Conservation (phyloP, 129 eudicot genomes). For the Flaveria ramosissima region DNA sequence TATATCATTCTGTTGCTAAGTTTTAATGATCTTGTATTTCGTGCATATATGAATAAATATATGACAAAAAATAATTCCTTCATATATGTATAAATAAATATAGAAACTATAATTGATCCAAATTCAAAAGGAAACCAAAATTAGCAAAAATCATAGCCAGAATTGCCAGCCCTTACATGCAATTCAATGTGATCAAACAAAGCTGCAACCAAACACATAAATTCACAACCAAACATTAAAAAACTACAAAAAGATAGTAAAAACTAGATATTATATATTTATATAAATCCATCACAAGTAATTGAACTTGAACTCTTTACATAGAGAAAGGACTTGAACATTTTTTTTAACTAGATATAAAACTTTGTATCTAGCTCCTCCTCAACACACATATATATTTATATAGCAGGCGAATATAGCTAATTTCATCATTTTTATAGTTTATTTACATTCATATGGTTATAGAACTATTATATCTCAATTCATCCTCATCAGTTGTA, state of each 20-base stretch:
- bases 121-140: too few species aligned
- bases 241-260: constrained; percentile 24
- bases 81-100: too few species aligned
- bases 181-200: constrained; percentile 9
- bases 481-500: constrained; percentile 19
- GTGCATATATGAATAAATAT: too few species aligned
- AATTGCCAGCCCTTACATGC: not conserved
- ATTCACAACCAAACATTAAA: not conserved
- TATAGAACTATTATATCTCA: constrained; percentile 16
- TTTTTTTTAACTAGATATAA: constrained; percentile 19
- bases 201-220: too few species aligned
- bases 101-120: too few species aligned
- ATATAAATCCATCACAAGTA: constrained; percentile 27
- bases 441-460: constrained; percentile 34
- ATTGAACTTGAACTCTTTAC: constrained; percentile 31
- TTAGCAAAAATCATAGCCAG: not conserved
- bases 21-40: too few species aligned
- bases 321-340: constrained; percentile 18
- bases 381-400: not conserved
- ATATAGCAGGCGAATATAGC: constrained; percentile 20
- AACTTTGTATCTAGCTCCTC: constrained; percentile 30
- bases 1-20: too few species aligned
- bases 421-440: constrained; percentile 8
- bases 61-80: too few species aligned
- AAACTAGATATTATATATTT: constrained; percentile 21